These are phyloP conservation scores for Gossypium australe DNA, from an alignment of 345 rosid species.

Conservation along the genomic window DNA sequence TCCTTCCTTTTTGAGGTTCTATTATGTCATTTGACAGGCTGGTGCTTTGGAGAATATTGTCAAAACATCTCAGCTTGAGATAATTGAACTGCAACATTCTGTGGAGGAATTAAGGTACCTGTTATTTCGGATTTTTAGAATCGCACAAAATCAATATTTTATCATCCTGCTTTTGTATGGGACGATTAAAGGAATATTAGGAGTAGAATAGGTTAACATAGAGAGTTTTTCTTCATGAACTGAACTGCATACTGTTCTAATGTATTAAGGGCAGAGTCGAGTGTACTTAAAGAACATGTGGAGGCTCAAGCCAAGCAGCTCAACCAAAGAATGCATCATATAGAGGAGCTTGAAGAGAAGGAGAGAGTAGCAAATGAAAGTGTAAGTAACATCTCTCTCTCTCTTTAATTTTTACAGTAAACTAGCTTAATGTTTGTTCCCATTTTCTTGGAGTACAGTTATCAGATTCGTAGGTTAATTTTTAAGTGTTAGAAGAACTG, in stretches of 20 bases:
- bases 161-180: not conserved
- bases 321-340: conserved; percentile 53
- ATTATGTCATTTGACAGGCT: conserved; percentile 47
- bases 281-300: conserved; percentile 53
- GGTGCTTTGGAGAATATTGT: conserved; percentile 91
- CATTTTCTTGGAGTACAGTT: not conserved
- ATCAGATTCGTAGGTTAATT: not conserved
- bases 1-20: conserved; percentile 11
- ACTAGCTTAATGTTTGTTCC: not conserved
- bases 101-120: conserved; percentile 77
- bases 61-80: conserved; percentile 86
- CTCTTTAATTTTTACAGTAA: not conserved
- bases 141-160: not conserved
- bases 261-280: conserved; percentile 76
- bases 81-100: conserved; percentile 65
- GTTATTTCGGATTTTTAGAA: not conserved
- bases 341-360: conserved; percentile 85
- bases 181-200: not conserved
- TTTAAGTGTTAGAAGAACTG: conserved; percentile 1
- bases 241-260: conserved; percentile 24
- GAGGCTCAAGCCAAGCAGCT: conserved; percentile 82
- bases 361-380: conserved; percentile 92
- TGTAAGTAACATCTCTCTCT: conserved; percentile 36
- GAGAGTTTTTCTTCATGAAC: conserved; percentile 8
- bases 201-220: not conserved